Evolutionary conservation across 441 rosid species (phyloP).

Genomic region (Adansonia rubrostipa): DNA sequence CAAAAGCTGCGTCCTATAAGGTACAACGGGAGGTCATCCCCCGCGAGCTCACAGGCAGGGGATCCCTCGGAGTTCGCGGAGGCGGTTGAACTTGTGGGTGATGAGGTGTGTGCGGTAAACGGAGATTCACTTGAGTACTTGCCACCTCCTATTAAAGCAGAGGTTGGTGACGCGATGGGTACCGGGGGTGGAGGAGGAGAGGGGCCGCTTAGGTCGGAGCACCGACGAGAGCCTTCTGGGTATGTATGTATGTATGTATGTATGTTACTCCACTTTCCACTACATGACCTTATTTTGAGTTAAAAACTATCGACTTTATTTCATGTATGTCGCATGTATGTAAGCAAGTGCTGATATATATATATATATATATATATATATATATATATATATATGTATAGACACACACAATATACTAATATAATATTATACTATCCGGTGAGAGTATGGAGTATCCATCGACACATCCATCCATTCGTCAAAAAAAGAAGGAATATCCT

Average conservation of each 20-base stretch:
- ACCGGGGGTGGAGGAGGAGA: background rate
- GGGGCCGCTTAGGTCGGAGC: background rate
- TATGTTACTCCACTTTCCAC: background rate
- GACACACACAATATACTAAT: background rate
- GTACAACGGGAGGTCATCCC: constrained; percentile 42
- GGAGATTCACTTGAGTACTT: constrained; percentile 37
- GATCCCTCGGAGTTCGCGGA: constrained; percentile 39
- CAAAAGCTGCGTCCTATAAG: constrained; percentile 79
- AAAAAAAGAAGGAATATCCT: no score
- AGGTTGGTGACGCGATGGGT: constrained; percentile 32
- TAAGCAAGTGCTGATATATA: background rate
- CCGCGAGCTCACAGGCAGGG: constrained; percentile 45
- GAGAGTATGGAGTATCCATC: background rate
- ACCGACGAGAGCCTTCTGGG: constrained; percentile 30
- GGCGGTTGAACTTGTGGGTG: constrained; percentile 37
- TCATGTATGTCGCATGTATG: constrained; percentile 2
- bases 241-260: constrained; percentile 29
- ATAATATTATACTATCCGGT: background rate
- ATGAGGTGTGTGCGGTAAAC: constrained; percentile 30
- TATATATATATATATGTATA: background rate
- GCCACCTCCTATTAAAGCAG: constrained; percentile 34
- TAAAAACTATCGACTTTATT: background rate
- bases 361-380: no score
- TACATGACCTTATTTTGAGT: background rate
- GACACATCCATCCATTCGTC: background rate